These are phyloP conservation scores for Nevesoporus exiguus DNA, from an alignment of 768 basidiomycete species.

Conservation along the genomic window DNA sequence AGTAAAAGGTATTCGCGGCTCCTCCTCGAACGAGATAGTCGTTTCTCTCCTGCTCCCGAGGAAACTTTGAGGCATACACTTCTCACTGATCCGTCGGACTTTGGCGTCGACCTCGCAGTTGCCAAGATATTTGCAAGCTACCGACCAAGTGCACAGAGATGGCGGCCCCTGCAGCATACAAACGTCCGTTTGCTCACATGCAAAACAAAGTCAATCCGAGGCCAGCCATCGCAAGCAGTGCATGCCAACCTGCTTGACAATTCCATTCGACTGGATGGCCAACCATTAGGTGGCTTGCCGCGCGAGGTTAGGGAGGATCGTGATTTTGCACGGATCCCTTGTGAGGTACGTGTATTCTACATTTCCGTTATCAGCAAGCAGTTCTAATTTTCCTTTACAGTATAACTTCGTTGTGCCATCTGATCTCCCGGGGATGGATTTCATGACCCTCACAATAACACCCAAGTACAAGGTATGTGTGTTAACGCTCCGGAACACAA, in stretches of 20 bases:
- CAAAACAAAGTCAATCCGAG: neutral
- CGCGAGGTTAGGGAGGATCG: neutral
- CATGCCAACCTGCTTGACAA: conserved; percentile 14
- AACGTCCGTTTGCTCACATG: conserved; percentile 17
- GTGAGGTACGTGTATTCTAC: neutral
- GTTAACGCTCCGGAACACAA: neutral
- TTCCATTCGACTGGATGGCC: conserved; percentile 15
- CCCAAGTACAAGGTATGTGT: conserved; percentile 1
- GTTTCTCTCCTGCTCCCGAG: no score
- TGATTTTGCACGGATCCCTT: neutral
- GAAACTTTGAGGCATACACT: neutral
- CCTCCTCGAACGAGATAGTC: no score
- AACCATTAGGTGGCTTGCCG: conserved; percentile 9
- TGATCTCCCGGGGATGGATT: neutral
- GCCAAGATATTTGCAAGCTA: conserved; percentile 5
- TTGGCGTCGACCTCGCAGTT: conserved; percentile 16
- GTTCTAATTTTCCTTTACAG: neutral
- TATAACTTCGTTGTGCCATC: neutral
- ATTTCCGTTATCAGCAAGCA: neutral
- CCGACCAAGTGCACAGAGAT: conserved; percentile 4
- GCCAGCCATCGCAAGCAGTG: neutral
- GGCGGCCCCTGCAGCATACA: conserved; percentile 1
- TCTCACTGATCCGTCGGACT: neutral
- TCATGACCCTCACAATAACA: neutral
- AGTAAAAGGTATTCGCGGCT: no score